Conservation (phyloP, 2,329 filamentous ascomycete genomes). For the Biscogniauxia sp. region DNA sequence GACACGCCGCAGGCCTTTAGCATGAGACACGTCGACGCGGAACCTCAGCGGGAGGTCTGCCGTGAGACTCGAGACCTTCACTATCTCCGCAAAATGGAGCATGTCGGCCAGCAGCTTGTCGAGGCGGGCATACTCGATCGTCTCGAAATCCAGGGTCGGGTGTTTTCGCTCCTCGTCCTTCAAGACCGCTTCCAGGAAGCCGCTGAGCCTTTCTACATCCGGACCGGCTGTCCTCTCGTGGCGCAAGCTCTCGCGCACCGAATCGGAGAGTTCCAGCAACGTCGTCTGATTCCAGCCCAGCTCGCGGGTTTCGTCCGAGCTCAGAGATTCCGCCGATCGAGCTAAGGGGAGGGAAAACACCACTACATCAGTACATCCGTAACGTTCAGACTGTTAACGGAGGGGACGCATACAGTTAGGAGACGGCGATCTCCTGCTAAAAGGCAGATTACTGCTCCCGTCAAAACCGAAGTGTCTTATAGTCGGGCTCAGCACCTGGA, state of each 20-base stretch:
- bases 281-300: slow-evolving; percentile 18
- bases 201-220: slow-evolving; percentile 35
- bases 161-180: slow-evolving; percentile 36
- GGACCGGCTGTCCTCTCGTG: slow-evolving; percentile 32
- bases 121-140: slow-evolving; percentile 36
- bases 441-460: slow-evolving; percentile 18
- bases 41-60: slow-evolving; percentile 30
- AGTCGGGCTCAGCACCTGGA: slow-evolving; percentile 29
- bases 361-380: background rate
- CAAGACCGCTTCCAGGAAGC: slow-evolving; percentile 39
- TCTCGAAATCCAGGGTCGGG: slow-evolving; percentile 38
- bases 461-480: slow-evolving; percentile 30
- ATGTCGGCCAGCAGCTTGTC: slow-evolving; percentile 44
- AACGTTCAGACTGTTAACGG: background rate
- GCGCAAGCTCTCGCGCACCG: slow-evolving; percentile 37
- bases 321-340: slow-evolving; percentile 12
- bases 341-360: slow-evolving; percentile 5
- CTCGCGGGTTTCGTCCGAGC: slow-evolving; percentile 18
- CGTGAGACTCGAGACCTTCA: slow-evolving; percentile 31
- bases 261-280: slow-evolving; percentile 42
- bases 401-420: slow-evolving; percentile 19
- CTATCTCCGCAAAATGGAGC: slow-evolving; percentile 37
- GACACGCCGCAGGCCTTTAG: slow-evolving; percentile 38
- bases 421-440: slow-evolving; percentile 21
- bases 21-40: slow-evolving; percentile 35